A percentile compares a stretch with the other conserved stretches of the same genome.
Conservation (phyloP, 495 filamentous ascomycete genomes). For the Sabuloglossum arenarium region DNA sequence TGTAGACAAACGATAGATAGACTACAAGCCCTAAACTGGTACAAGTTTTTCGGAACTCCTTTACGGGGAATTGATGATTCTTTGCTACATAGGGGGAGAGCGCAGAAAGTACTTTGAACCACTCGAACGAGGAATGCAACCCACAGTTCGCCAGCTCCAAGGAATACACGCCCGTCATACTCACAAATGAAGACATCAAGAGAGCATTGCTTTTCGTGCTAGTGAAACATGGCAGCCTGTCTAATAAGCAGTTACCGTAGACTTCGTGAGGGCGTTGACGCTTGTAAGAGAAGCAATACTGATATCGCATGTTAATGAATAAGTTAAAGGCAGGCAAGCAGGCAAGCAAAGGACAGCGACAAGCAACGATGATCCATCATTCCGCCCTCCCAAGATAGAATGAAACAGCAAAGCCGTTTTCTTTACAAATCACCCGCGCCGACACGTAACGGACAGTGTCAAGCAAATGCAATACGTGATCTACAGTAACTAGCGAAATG, state of each 20-base stretch:
- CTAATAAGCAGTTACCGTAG: neutral
- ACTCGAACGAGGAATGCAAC: neutral
- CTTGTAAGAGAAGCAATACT: neutral
- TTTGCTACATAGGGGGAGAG: neutral
- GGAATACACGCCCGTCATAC: neutral
- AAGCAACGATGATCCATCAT: neutral
- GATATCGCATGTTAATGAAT: neutral
- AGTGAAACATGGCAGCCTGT: neutral
- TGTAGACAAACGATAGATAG: neutral
- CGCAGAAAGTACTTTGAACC: neutral
- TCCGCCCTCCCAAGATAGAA: neutral
- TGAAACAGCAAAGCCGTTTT: neutral
- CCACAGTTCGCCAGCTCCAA: neutral
- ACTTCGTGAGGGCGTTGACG: neutral
- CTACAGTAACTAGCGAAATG: neutral
- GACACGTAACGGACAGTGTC: neutral
- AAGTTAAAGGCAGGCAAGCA: neutral
- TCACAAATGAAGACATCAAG: neutral
- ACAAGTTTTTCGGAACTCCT: neutral
- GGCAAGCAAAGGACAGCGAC: neutral
- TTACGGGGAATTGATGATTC: neutral
- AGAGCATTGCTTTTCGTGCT: neutral
- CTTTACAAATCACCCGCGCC: neutral
- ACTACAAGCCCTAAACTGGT: neutral
- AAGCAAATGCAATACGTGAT: conserved; percentile 2